Conservation (phyloP, 1,284 basidiomycete genomes). For the Schizophyllum amplum region DNA sequence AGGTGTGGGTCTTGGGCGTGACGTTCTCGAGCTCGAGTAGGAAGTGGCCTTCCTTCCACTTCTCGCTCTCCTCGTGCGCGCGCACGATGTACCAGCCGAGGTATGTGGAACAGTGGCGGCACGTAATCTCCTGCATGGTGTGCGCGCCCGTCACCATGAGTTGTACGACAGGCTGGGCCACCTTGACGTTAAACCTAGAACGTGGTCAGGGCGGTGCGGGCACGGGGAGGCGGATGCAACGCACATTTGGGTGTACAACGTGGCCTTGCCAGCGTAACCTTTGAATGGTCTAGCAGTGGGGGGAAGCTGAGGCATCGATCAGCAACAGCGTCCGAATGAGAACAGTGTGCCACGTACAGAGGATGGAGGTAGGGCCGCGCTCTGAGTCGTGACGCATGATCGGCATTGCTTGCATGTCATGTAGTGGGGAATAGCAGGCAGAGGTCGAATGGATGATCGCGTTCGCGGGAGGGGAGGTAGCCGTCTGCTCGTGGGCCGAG, state of each 20-base stretch:
- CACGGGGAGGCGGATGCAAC: constrained; percentile 13
- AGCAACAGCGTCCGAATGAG: constrained; percentile 2
- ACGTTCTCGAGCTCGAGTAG: constrained; percentile 38
- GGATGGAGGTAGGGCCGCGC: constrained; percentile 31
- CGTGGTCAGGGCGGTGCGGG: background rate
- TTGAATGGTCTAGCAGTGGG: constrained; percentile 34
- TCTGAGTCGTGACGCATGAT: constrained; percentile 34
- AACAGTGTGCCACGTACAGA: constrained; percentile 24
- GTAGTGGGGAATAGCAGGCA: constrained; percentile 32
- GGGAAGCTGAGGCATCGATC: constrained; percentile 25
- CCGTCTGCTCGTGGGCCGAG: constrained; percentile 17
- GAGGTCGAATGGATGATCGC: constrained; percentile 21
- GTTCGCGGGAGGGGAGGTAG: constrained; percentile 24
- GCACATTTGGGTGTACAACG: constrained; percentile 42
- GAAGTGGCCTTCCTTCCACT: constrained; percentile 54
- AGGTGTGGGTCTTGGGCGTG: background rate
- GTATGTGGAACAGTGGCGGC: constrained; percentile 38
- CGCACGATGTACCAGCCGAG: constrained; percentile 58
- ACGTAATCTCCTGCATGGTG: constrained; percentile 42
- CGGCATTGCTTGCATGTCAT: constrained; percentile 36
- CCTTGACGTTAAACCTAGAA: constrained; percentile 32
- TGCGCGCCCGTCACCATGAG: constrained; percentile 59
- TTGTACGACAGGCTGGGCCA: constrained; percentile 33
- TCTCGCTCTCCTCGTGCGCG: constrained; percentile 47
- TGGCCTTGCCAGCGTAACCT: constrained; percentile 41